phyloP scores from a whole-genome alignment of 352 stramenopile genomes.

The Globisporangium yorkense region DNA sequence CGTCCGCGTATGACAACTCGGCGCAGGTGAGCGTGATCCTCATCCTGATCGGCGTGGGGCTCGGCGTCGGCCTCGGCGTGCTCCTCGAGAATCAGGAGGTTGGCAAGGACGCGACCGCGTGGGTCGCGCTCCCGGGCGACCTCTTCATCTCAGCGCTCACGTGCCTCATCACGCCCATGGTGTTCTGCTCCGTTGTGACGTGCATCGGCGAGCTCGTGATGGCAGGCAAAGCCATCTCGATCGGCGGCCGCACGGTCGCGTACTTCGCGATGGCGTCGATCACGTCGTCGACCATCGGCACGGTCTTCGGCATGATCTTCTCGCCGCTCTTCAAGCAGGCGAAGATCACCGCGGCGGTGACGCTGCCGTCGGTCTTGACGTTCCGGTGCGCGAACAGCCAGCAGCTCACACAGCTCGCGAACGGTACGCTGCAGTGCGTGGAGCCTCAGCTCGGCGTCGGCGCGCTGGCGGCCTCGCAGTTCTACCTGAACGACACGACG shows the following conservation, averaged over 20 bases:
- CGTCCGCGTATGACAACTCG: constrained; percentile 10
- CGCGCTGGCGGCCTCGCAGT: constrained; percentile 19
- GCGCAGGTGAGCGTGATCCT: constrained; percentile 14
- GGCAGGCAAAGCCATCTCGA: constrained; percentile 23
- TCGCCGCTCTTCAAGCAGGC: constrained; percentile 16
- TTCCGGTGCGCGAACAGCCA: constrained; percentile 41
- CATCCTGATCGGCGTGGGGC: constrained; percentile 14
- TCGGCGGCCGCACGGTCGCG: constrained; percentile 27
- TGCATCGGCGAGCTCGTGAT: constrained; percentile 28
- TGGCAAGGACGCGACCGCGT: constrained; percentile 12
- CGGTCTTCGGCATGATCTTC: constrained; percentile 24
- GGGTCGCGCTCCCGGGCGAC: constrained; percentile 28
- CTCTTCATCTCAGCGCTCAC: constrained; percentile 42
- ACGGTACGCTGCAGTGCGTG: constrained; percentile 36
- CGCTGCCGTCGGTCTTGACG: constrained; percentile 22
- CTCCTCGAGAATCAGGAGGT: constrained; percentile 20
- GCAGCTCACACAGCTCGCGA: constrained; percentile 28
- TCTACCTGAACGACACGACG: constrained; percentile 50
- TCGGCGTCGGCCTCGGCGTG: constrained; percentile 23
- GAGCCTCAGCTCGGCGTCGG: constrained; percentile 26
- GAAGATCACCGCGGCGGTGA: background rate
- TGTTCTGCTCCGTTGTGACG: constrained; percentile 31
- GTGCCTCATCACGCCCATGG: constrained; percentile 37
- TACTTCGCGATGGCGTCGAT: constrained; percentile 25
- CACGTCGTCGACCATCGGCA: constrained; percentile 25